Evolutionary conservation across 768 basidiomycete species (phyloP).

Genomic region (Cystofilobasidium ferigula): DNA sequence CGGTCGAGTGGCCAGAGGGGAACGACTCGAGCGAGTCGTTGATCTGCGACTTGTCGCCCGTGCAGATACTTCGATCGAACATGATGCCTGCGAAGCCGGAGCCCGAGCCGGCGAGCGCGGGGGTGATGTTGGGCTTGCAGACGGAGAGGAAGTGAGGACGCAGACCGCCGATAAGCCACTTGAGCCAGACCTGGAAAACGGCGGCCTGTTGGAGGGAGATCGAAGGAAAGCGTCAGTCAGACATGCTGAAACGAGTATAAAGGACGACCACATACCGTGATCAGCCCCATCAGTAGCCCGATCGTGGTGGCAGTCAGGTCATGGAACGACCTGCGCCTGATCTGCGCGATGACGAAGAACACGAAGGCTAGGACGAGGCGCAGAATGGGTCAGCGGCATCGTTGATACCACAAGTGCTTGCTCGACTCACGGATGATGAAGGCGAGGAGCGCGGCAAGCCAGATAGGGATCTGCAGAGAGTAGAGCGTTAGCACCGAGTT

Average conservation of each 20-base stretch:
- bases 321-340: slow-evolving; percentile 44
- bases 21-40: slow-evolving; percentile 43
- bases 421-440: not conserved
- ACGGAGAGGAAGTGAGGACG: slow-evolving; percentile 49
- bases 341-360: slow-evolving; percentile 50
- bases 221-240: slow-evolving; percentile 31
- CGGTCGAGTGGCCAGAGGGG: slow-evolving; percentile 50
- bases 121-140: slow-evolving; percentile 44
- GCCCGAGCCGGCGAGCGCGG: slow-evolving; percentile 37
- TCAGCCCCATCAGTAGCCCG: slow-evolving; percentile 47
- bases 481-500: slow-evolving; percentile 40
- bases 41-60: slow-evolving; percentile 49
- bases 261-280: slow-evolving; percentile 35
- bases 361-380: slow-evolving; percentile 50
- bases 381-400: slow-evolving; percentile 34
- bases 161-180: slow-evolving; percentile 46
- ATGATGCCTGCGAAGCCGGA: slow-evolving; percentile 46
- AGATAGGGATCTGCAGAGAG: not conserved
- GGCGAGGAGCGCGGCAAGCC: slow-evolving; percentile 43
- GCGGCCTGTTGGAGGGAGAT: slow-evolving; percentile 35
- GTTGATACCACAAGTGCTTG: too few relatives aligned
- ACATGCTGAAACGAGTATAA: not conserved
- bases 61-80: slow-evolving; percentile 49
- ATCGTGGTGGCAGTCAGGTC: slow-evolving; percentile 47
- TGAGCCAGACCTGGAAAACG: slow-evolving; percentile 48